Evolutionary conservation across 306 rosid species (phyloP).

Genomic region (Delonix regia): DNA sequence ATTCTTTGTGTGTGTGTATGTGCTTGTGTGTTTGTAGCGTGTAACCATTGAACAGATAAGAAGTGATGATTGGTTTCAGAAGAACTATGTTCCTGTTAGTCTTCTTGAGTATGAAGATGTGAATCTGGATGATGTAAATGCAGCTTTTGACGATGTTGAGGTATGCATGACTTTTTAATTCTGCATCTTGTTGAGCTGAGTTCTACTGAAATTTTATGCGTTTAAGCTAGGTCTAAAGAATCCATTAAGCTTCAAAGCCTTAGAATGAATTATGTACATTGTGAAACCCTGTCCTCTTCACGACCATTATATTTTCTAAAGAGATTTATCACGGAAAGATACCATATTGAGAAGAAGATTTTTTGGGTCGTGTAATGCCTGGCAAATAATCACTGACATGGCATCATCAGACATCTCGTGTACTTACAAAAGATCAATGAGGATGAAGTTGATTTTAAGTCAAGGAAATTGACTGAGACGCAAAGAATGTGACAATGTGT

Average conservation of each 20-base stretch:
- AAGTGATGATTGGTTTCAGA: slow-evolving; percentile 82
- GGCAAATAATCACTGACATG: background rate
- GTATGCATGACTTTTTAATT: slow-evolving; percentile 50
- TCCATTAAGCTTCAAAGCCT: background rate
- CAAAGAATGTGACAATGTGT: slow-evolving; percentile 17
- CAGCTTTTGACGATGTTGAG: slow-evolving; percentile 79
- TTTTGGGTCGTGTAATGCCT: background rate
- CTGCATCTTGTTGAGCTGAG: slow-evolving; percentile 16
- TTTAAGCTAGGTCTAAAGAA: slow-evolving; percentile 6
- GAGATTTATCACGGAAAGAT: background rate
- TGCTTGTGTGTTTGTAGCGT: slow-evolving; percentile 54
- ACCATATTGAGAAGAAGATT: slow-evolving; percentile 6
- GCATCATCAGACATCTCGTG: background rate
- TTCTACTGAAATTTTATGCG: background rate
- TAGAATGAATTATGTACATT: background rate
- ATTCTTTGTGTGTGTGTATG: background rate
- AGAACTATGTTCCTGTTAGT: slow-evolving; percentile 57
- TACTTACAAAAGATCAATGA: slow-evolving; percentile 21
- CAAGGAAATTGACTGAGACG: slow-evolving; percentile 5
- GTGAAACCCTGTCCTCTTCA: background rate
- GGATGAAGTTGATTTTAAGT: background rate
- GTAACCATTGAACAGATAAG: slow-evolving; percentile 73
- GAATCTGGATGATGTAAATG: slow-evolving; percentile 87
- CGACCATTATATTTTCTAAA: background rate
- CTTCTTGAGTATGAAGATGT: slow-evolving; percentile 84